phyloP scores from a whole-genome alignment of 139 green algal species.

The Chlorella sp. region DNA sequence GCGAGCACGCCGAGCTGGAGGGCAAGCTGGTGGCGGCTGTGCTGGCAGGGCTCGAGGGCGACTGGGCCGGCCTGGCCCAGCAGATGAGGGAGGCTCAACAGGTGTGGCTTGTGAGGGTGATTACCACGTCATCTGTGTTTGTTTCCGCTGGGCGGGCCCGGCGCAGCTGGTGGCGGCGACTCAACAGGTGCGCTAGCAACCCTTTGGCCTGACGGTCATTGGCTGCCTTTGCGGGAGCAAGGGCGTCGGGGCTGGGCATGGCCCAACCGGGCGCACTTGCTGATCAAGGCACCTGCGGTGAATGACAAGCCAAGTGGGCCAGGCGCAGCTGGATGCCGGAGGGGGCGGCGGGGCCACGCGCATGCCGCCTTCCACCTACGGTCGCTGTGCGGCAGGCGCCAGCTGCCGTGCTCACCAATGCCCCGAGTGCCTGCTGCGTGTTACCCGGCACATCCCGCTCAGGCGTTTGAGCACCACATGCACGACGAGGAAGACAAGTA shows the following conservation, averaged over 20 bases:
- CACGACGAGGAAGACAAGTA: constrained; percentile 11
- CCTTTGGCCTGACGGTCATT: too few species aligned
- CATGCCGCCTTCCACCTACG: neutral
- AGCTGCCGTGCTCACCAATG: neutral
- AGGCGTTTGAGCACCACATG: neutral
- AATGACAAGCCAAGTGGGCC: too few species aligned
- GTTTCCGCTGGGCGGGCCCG: too few species aligned
- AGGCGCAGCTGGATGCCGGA: neutral
- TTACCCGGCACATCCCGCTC: neutral
- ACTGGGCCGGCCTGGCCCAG: neutral
- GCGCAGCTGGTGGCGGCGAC: neutral
- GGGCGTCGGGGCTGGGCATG: neutral
- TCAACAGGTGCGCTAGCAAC: too few species aligned
- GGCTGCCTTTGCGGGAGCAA: too few species aligned
- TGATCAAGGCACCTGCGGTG: too few species aligned
- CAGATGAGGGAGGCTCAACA: neutral
- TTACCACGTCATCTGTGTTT: too few species aligned
- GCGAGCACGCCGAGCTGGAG: constrained; percentile 1
- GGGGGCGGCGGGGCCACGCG: neutral
- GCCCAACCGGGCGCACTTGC: neutral
- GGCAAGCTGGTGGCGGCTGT: neutral
- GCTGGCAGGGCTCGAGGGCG: neutral
- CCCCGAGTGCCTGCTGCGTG: neutral
- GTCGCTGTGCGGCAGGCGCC: too few species aligned
- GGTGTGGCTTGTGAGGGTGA: too few species aligned